A percentile compares a stretch with the other conserved stretches of the same genome.
phyloP scores from a whole-genome alignment of 2,329 filamentous ascomycete genomes.

The Fusarium proliferatum region DNA sequence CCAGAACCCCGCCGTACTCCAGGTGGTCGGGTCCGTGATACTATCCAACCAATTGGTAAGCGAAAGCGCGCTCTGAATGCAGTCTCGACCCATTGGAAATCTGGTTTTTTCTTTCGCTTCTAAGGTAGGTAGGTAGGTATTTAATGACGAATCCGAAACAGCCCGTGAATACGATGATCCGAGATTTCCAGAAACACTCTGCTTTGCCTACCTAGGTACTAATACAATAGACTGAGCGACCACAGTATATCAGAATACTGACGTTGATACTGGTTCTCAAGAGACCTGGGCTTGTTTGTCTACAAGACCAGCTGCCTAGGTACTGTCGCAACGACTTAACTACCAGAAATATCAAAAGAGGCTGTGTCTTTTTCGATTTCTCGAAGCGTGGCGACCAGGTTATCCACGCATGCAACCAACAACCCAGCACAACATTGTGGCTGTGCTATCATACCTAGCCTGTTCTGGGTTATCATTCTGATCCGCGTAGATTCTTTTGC shows the following conservation, averaged over 20 bases:
- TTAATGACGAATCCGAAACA: constrained; percentile 10
- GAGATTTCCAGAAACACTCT: not conserved
- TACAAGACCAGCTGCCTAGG: constrained; percentile 22
- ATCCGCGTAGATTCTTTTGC: not conserved
- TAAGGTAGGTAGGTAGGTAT: not conserved
- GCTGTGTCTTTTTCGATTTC: constrained; percentile 27
- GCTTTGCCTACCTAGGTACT: not conserved
- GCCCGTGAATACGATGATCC: not conserved
- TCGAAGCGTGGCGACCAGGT: constrained; percentile 19
- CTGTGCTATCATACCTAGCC: constrained; percentile 4
- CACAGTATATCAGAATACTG: not conserved
- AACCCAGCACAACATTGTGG: constrained; percentile 11
- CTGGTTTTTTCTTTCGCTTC: constrained; percentile 12
- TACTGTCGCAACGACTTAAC: not conserved
- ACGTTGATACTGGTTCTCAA: not conserved
- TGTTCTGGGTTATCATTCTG: not conserved
- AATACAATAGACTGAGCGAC: not conserved
- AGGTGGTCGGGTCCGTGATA: not conserved
- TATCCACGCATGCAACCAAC: constrained; percentile 1
- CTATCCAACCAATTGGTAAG: constrained; percentile 14
- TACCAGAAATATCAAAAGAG: not conserved
- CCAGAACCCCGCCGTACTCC: constrained; percentile 8
- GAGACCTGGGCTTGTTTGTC: not conserved
- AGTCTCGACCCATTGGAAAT: constrained; percentile 14
- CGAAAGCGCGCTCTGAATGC: not conserved